Evolutionary conservation across 2,329 filamentous ascomycete genomes (phyloP).

Genomic region (Xylariaceae sp.): DNA sequence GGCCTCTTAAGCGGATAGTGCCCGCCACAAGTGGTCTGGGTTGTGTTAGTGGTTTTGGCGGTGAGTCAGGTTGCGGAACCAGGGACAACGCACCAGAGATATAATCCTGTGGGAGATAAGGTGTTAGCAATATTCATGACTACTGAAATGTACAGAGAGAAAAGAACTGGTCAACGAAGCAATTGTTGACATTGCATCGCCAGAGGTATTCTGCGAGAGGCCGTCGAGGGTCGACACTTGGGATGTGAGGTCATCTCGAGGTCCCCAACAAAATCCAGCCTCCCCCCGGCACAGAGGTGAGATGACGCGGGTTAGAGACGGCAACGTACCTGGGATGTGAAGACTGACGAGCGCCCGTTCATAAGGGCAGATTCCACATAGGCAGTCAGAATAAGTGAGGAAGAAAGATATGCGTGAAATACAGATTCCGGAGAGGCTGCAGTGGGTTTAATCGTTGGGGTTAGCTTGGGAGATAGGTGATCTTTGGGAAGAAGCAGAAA

Average conservation of each 20-base stretch:
- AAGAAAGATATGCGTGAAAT: conserved; percentile 14
- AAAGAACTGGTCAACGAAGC: neutral
- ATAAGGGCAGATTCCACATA: conserved; percentile 63
- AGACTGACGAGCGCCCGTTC: conserved; percentile 79
- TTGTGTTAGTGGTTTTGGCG: conserved; percentile 35
- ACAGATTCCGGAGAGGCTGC: conserved; percentile 8
- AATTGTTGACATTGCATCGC: no score
- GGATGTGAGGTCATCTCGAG: conserved; percentile 22
- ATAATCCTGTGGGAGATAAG: conserved; percentile 57
- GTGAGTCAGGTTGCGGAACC: conserved; percentile 38
- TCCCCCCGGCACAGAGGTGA: neutral
- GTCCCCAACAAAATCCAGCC: neutral
- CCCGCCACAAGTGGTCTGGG: conserved; percentile 52
- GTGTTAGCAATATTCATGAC: conserved; percentile 38
- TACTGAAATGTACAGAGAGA: conserved; percentile 2
- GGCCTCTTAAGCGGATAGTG: conserved; percentile 43
- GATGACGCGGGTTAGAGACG: neutral
- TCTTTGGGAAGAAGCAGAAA: conserved; percentile 8
- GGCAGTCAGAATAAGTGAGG: conserved; percentile 20
- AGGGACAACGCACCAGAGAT: conserved; percentile 61
- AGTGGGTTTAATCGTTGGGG: neutral
- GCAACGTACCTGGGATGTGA: conserved; percentile 75
- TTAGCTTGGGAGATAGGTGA: conserved; percentile 5
- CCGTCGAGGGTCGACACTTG: neutral
- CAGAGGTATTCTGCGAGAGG: no score